Conservation (phyloP, 2,329 filamentous ascomycete species). For the Cordyceps farinosa region DNA sequence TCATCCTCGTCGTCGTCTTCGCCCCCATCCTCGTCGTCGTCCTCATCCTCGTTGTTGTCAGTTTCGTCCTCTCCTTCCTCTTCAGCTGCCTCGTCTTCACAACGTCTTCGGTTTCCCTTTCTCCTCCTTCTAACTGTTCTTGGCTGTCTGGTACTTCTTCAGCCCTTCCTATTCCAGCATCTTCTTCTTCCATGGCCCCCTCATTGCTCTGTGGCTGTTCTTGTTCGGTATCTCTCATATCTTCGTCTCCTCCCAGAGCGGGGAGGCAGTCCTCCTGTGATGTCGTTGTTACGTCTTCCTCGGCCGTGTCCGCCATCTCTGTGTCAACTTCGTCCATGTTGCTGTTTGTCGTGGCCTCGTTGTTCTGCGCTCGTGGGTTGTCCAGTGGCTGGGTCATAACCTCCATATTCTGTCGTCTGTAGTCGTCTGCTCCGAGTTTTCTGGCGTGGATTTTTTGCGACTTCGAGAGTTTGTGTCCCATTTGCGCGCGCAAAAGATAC, state of each 20-base stretch:
- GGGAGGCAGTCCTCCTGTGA: not conserved
- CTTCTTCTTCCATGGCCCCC: not conserved
- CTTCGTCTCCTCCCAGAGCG: not conserved
- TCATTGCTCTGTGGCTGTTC: not conserved
- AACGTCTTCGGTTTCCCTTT: not conserved
- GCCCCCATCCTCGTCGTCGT: not conserved
- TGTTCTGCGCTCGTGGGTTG: not conserved
- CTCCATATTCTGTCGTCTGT: slow-evolving; percentile 1
- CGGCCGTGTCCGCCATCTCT: not conserved
- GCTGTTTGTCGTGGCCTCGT: not conserved
- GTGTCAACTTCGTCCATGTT: not conserved
- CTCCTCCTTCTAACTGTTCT: not conserved
- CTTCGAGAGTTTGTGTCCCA: slow-evolving; percentile 1
- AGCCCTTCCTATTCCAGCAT: not conserved
- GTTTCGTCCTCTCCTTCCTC: not conserved
- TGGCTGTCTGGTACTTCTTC: not conserved
- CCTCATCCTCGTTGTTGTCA: not conserved
- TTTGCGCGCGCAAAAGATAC: too few relatives aligned
- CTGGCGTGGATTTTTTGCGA: not conserved
- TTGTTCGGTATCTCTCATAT: not conserved
- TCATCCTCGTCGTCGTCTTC: not conserved
- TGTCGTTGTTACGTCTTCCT: not conserved
- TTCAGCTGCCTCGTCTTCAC: not conserved
- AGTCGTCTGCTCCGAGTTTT: not conserved
- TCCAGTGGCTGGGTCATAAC: not conserved